Base-by-base conservation (phyloP, 2,329 filamentous ascomycete genomes). In the Aspergillus fischeri region DNA sequence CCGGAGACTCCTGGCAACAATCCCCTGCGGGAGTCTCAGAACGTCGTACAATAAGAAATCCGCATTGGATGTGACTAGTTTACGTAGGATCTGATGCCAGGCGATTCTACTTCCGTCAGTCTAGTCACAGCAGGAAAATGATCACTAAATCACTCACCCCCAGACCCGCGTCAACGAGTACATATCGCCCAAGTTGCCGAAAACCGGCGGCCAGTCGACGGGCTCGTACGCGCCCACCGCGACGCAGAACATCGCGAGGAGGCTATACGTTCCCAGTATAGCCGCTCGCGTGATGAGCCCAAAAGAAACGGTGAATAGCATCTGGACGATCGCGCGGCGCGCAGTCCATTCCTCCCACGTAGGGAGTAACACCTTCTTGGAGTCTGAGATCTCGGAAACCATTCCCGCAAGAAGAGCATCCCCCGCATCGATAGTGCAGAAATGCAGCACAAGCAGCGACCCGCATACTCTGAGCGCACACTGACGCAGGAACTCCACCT, bases 31-130 rank as follows among this genome's bases (percentile, higher is more conserved):
- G n/a, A 64, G 48, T 2, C 57, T 49, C 2, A 65, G 52, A 10
- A 55, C 4, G 1, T 51, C 49, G 20, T 52, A 50, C 4, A 54
- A 10, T 25, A 64, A 25, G 25, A 61, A 63, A n/a, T 63, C 56
- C 1, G 60, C 59, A 24, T 60, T 63, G 0, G 62, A 53, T 20
- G 52, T 32, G 3, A 64, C 54, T 1, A 57, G 55, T 6, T 51
- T 44, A 32, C 64, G 64, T 27, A 65, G 57, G 38, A 49, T 55
- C 55, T 66, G 64, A 24, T 66, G 64, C 64, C 64, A 66, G 11
- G 58, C 29, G 28, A 51, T 49, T 14, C 64, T 66, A 20, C 21
- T 3, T 9, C 2, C 9, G 20, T 57, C 32, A 53, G 54, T 24
- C 1, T n/a, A 21, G 32, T 7, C 27, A 3, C 6, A 44, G 38